Evolutionary conservation across 352 stramenopile species (phyloP).

Genomic region (Phytophthora fragariae): DNA sequence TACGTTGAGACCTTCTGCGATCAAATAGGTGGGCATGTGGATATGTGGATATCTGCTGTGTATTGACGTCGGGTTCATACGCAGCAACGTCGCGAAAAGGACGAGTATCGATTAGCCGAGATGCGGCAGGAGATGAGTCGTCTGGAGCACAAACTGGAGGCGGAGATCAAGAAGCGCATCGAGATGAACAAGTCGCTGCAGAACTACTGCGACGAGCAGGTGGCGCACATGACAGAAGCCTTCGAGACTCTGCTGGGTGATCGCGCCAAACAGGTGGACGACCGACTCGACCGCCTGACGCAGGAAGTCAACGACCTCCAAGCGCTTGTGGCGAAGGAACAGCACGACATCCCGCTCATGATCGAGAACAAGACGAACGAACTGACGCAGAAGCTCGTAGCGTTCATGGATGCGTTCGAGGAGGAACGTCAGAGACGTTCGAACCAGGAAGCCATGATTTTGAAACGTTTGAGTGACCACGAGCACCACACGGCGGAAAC

Average conservation of each 20-base stretch:
- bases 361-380: constrained; percentile 92
- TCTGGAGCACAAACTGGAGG: constrained; percentile 91
- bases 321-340: constrained; percentile 84
- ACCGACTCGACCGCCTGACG: constrained; percentile 74
- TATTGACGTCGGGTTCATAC: not conserved
- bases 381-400: constrained; percentile 87
- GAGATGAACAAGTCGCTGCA: constrained; percentile 95
- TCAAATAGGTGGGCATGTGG: too few species aligned
- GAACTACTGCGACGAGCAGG: constrained; percentile 90
- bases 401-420: constrained; percentile 92
- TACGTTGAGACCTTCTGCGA: constrained; percentile 17
- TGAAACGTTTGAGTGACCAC: constrained; percentile 93
- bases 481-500: constrained; percentile 79
- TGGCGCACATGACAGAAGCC: constrained; percentile 80
- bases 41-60: not conserved
- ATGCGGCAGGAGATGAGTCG: constrained; percentile 93
- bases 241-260: constrained; percentile 87
- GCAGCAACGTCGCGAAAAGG: constrained; percentile 91
- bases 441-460: constrained; percentile 87
- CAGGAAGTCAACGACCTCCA: constrained; percentile 86
- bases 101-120: constrained; percentile 93
- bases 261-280: constrained; percentile 77
- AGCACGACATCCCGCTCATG: constrained; percentile 89
- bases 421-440: constrained; percentile 85
- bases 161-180: constrained; percentile 94